These are phyloP conservation scores for Platanthera guangdongensis DNA, from an alignment of 106 monocot species.

Conservation along the genomic window DNA sequence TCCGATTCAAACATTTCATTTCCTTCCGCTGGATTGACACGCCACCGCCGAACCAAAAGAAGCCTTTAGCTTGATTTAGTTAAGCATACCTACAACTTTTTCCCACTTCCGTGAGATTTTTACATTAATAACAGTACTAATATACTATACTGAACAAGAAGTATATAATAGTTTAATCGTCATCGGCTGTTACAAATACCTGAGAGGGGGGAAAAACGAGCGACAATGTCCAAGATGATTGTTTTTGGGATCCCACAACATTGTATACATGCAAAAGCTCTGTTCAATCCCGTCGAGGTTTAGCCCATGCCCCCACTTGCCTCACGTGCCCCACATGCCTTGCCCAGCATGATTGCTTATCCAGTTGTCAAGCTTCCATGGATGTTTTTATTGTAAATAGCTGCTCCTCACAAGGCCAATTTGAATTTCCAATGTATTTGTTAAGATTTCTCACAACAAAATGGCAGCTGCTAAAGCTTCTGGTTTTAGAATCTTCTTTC, in stretches of 20 bases:
- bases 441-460: not conserved
- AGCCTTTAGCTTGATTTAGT: too few species aligned
- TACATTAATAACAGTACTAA: too few species aligned
- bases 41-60: too few species aligned
- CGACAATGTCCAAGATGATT: not conserved
- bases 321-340: not conserved
- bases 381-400: not conserved
- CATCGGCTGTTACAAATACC: too few species aligned
- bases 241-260: not conserved
- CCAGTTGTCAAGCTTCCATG: not conserved
- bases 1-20: too few species aligned
- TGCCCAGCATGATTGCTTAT: not conserved
- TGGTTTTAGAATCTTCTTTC: not conserved
- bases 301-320: slow-evolving; percentile 1
- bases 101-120: too few species aligned
- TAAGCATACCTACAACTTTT: too few species aligned
- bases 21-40: too few species aligned
- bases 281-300: not conserved
- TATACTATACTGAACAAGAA: too few species aligned
- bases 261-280: not conserved
- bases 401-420: not conserved
- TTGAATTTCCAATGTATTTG: not conserved
- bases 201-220: too few species aligned
- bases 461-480: not conserved
- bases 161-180: too few species aligned